Percentiles rank a stretch among this genome's conserved stretches.
These are phyloP conservation scores for Penicillium sp. DNA, from an alignment of 2,329 filamentous ascomycete genomes.

Conservation along the genomic window DNA sequence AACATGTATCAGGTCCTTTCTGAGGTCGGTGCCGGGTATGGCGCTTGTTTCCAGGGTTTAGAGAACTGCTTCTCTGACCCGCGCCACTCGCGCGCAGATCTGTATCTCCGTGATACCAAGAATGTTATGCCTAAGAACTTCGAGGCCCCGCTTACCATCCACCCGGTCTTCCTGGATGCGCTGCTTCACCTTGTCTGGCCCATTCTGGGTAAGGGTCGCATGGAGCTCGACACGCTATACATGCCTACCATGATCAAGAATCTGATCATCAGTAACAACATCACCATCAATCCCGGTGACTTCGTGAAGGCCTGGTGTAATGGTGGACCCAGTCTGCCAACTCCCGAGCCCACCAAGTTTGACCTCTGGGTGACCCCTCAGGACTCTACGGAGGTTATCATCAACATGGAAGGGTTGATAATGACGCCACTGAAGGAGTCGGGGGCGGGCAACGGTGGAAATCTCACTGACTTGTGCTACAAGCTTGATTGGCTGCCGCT, in stretches of 20 bases:
- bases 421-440: constrained; percentile 28
- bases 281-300: constrained; percentile 16
- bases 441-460: not conserved
- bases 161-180: constrained; percentile 49
- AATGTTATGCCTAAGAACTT: constrained; percentile 47
- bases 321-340: constrained; percentile 18
- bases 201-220: constrained; percentile 30
- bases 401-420: constrained; percentile 21
- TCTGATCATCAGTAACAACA: constrained; percentile 20
- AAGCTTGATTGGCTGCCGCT: constrained; percentile 25
- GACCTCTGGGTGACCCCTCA: constrained; percentile 19
- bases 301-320: constrained; percentile 22
- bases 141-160: constrained; percentile 47
- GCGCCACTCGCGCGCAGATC: constrained; percentile 26
- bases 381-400: constrained; percentile 16
- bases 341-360: constrained; percentile 21
- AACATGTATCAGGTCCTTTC: constrained; percentile 50
- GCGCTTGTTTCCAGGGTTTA: constrained; percentile 53
- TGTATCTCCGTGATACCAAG: constrained; percentile 46
- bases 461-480: constrained; percentile 21
- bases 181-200: constrained; percentile 32
- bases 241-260: constrained; percentile 35
- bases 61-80: constrained; percentile 45
- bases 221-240: constrained; percentile 32
- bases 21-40: constrained; percentile 51